Base-by-base conservation (phyloP, 2,329 filamentous ascomycete genomes). In the Colletotrichum costaricense region DNA sequence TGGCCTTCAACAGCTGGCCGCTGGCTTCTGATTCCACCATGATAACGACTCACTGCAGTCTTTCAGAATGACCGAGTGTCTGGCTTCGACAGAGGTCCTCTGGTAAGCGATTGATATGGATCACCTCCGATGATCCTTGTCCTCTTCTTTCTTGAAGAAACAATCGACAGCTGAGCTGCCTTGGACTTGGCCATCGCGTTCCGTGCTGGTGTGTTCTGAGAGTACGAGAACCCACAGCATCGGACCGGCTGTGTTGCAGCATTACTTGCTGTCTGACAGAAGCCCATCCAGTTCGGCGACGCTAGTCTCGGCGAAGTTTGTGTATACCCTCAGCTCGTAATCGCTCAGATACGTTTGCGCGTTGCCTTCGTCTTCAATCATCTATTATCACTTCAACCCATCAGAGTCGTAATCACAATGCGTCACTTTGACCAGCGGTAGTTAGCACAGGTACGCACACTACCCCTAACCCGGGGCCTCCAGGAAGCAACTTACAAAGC, bases 401-500 rank as follows among this genome's bases (percentile, higher is more conserved):
- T 67, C 46, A 11, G 26, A 4, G 19, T 54, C 54, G n/a, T 70
- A 7, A 16, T 70, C 60, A 42, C 57, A 56, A 57, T 19, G 69
- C 67, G 16, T 73, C 56, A 62, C 67, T 73, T 73, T 9, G 8
- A 8, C 2, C 7, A 9, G 14, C 16, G 11, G 62, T 38, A 66
- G 11, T 66, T 30, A 70, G 67, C 16, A 65, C 14, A 55, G 22
- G 7, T 19, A 28, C 11, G 28, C 22, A 1, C 11, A 8, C 11
- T 4, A 4, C 19, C 55, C n/a, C 30, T 6, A 26, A 16, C 19
- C 16, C 19, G 28, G 6, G 49, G 11, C 12, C 7, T 6, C 28
- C 26, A 7, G n/a, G 7, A 19, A 28, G 22, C n/a, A n/a, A 65
- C 67, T 65, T 52, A 73, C 70, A 56, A 66, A 52, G 60, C 66